Conservation (phyloP, 2,329 filamentous ascomycete species). For the Neopestalotiopsis sp. region DNA sequence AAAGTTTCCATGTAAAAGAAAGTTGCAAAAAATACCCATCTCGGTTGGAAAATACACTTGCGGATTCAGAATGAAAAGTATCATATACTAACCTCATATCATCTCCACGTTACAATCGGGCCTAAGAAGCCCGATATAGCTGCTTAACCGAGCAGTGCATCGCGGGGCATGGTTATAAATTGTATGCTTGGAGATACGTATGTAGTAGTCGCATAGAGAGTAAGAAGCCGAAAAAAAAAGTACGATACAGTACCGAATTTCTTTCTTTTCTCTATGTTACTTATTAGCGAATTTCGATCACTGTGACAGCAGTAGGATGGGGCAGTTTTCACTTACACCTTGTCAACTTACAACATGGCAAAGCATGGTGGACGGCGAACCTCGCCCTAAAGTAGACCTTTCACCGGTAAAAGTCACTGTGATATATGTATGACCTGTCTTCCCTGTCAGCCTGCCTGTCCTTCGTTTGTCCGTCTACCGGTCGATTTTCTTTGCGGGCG, state of each 20-base stretch:
- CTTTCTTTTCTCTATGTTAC: background rate
- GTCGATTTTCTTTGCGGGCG: background rate
- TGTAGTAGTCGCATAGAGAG: background rate
- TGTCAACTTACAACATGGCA: background rate
- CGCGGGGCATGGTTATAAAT: background rate
- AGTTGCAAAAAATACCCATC: background rate
- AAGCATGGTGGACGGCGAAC: background rate
- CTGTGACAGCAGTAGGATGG: background rate
- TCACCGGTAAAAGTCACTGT: background rate
- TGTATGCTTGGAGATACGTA: background rate
- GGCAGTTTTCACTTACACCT: background rate
- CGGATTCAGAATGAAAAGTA: too few species aligned
- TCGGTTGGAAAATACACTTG: background rate
- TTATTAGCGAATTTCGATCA: background rate
- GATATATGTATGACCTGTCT: background rate
- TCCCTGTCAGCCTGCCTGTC: too few species aligned
- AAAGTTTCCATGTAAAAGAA: background rate
- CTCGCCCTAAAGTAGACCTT: background rate
- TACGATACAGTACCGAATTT: background rate
- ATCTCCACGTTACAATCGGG: background rate
- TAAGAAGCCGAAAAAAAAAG: background rate
- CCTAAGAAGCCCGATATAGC: background rate
- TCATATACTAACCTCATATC: background rate
- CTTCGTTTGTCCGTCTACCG: too few species aligned
- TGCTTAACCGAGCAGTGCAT: background rate